A percentile compares a stretch with the other conserved stretches of the same genome.
Conservation (phyloP, 345 rosid species). For the Iberis pinnata region DNA sequence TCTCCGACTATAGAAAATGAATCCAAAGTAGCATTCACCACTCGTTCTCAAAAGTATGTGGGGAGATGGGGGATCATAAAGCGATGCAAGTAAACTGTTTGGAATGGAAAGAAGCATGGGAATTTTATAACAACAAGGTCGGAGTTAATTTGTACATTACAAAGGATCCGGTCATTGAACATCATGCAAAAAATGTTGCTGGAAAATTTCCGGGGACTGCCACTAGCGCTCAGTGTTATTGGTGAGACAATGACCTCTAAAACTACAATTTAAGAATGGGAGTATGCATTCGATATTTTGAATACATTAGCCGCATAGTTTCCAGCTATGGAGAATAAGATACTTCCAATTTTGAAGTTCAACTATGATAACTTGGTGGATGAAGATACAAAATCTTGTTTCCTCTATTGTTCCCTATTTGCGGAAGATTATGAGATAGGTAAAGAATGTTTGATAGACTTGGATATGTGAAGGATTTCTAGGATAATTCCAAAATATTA, state of each 20-base stretch:
- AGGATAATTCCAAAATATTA: not conserved
- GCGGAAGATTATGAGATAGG: not conserved
- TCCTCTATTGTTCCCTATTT: not conserved
- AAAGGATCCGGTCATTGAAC: not conserved
- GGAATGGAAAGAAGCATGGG: not conserved
- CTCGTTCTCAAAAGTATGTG: slow-evolving; percentile 23
- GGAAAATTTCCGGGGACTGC: slow-evolving; percentile 5
- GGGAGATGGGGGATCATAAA: slow-evolving; percentile 16
- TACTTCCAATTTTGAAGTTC: not conserved
- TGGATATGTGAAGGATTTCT: not conserved
- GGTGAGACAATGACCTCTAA: slow-evolving; percentile 4
- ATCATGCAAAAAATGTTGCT: not conserved
- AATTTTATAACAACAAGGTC: not conserved
- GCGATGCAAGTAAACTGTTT: slow-evolving; percentile 15
- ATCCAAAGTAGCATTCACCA: slow-evolving; percentile 23
- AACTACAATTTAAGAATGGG: not conserved
- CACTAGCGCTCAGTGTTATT: not conserved
- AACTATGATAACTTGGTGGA: slow-evolving; percentile 4
- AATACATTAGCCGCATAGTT: not conserved
- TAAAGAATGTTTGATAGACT: not conserved
- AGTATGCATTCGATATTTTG: not conserved
- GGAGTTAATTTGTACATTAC: not conserved
- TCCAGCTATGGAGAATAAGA: not conserved
- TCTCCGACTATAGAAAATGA: not conserved
- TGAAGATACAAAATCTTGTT: not conserved